These are phyloP conservation scores for Dictyostelium firmibasis DNA, from an alignment of 78 protist genomes.

Conservation along the genomic window DNA sequence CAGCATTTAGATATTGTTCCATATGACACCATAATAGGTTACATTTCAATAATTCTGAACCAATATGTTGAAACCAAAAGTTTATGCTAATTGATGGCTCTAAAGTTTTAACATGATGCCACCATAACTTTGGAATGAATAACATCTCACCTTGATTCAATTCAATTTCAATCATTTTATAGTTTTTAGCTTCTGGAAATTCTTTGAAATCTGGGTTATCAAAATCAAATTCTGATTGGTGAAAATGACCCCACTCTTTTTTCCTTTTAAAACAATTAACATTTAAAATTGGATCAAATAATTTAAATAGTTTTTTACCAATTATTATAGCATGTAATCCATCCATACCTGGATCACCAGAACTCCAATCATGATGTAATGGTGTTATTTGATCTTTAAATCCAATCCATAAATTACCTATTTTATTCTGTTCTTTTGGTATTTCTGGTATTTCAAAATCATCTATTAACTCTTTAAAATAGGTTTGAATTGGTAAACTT, in stretches of 20 bases:
- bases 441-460: conserved; percentile 53
- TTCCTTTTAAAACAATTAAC: conserved; percentile 8
- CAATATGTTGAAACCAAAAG: conserved; percentile 82
- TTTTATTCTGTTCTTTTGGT: conserved; percentile 48
- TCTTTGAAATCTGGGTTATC: conserved; percentile 24
- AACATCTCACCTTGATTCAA: conserved; percentile 74
- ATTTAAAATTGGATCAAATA: conserved; percentile 40
- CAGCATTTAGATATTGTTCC: conserved; percentile 41
- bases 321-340: conserved; percentile 72
- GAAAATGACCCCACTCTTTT: conserved; percentile 65
- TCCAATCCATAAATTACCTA: conserved; percentile 80
- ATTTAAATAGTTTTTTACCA: conserved; percentile 52
- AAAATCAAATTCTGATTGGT: conserved; percentile 68
- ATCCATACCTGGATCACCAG: conserved; percentile 86
- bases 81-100: conserved; percentile 63
- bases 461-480: conserved; percentile 41
- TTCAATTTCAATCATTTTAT: not conserved
- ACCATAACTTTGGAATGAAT: conserved; percentile 86
- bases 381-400: conserved; percentile 73
- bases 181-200: conserved; percentile 47
- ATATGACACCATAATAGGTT: conserved; percentile 1
- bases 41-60: conserved; percentile 44
- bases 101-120: conserved; percentile 78
- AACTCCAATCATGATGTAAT: conserved; percentile 70
- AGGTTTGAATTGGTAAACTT: conserved; percentile 59